These are phyloP conservation scores for Jatropha multifida DNA, from an alignment of 441 rosid species.

Conservation along the genomic window DNA sequence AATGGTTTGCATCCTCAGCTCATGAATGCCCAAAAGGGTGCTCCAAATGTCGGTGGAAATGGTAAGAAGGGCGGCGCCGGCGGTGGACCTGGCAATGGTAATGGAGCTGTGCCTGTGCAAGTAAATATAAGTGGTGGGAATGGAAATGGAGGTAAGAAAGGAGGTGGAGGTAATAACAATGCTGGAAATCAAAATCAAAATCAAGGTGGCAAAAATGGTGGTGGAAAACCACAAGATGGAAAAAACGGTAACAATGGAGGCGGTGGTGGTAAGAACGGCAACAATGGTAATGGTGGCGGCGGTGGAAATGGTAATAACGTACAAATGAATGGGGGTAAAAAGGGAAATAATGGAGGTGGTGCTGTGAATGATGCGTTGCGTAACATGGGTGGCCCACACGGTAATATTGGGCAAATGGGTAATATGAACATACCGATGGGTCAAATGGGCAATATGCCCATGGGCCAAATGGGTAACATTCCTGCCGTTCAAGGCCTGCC, in stretches of 20 bases:
- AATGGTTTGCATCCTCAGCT: constrained; percentile 56
- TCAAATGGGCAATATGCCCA: constrained; percentile 43
- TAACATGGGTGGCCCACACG: constrained; percentile 43
- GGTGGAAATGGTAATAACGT: constrained; percentile 30
- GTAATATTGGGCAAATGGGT: constrained; percentile 45
- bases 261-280: constrained; percentile 26
- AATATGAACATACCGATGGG: constrained; percentile 39
- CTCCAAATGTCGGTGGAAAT: constrained; percentile 34
- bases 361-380: constrained; percentile 33
- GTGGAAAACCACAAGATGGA: constrained; percentile 46
- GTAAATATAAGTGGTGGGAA: constrained; percentile 36
- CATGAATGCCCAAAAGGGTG: constrained; percentile 54
- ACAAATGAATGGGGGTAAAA: constrained; percentile 34
- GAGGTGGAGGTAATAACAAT: constrained; percentile 20
- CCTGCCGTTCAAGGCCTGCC: constrained; percentile 81
- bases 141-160: constrained; percentile 41
- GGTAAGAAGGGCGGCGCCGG: constrained; percentile 39
- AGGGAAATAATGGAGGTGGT: constrained; percentile 36
- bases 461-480: constrained; percentile 49
- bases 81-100: constrained; percentile 32
- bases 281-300: constrained; percentile 32
- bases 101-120: constrained; percentile 47
- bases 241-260: constrained; percentile 44
- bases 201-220: constrained; percentile 46
- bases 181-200: constrained; percentile 47